Evolutionary conservation across 208 protist genomes (phyloP), one percentile per base, ranked within the genome.

Genomic region (Angomonas deanei): DNA sequence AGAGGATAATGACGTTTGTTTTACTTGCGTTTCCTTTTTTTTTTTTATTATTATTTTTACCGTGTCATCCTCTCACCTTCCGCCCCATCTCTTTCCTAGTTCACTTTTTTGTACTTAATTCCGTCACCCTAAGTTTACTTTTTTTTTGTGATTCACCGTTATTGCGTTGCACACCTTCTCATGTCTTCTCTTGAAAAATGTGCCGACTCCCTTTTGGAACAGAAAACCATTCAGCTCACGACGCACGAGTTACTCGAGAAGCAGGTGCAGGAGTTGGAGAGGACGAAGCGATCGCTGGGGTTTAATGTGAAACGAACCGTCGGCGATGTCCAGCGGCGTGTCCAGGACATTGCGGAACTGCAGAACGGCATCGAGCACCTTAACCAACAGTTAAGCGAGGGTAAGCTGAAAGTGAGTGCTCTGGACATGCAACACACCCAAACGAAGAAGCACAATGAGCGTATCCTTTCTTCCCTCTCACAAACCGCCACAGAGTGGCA

Each of bases 131-230:
- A 34, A 30, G 53, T 61, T 33, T 63, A 27, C 47, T 67, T 65
- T 28, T 73, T 39, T 62, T 36, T 23, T 13, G 31, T 36, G 5
- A 19, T 39, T 26, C 55, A 24, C 52, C 11, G 11, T 13, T 49
- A 26, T 50, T 59, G 17, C 63, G 4, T n/a, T n/a, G n/a, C n/a
- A n/a, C n/a, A n/a, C n/a, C n/a, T 23, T 6, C 15, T 5, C 19
- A 80, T 80, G 83, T 74, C 81, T 0, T 82, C 83, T 21, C 64
- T 93, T 26, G 64, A 88, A 19, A 69, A 58, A 58, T 91, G 85
- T 65, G 79, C 88, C 0, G 84, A 94, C 59, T 74, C 70, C 15
- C 62, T 94, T 50, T 68, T 94, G 21, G 82, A 85, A 54, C 88
- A 94, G 61, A 84, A 86, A 61, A 80, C 79, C 1, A 66, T 92